Base-by-base conservation (phyloP, 2,329 filamentous ascomycete species). In the Fusarium torulosum region DNA sequence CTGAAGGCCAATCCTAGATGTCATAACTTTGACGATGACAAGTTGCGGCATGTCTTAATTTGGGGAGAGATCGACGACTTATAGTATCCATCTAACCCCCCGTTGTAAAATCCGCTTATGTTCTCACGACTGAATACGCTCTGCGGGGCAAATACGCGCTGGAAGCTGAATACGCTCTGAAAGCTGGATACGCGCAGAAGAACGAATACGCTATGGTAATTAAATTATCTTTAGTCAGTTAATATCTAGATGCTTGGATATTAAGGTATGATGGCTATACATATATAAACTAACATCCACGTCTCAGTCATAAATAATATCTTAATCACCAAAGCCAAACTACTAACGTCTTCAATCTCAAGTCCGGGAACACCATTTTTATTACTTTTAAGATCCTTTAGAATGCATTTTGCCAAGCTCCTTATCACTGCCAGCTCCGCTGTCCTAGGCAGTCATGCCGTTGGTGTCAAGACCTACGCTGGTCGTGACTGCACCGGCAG, bases 241-340 rank as follows among this genome's bases (percentile, higher is more conserved):
- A 2, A 47, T n/a, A 11, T 7, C 13, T 7, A n/a, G 25, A 44
- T 27, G 25, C 9, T 44, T 44, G 17, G 2, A 19, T 3, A 31
- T 20, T 5, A 20, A 17, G 25, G 1, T 8, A 23, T 0, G 2
- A 40, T 6, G 0, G 17, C 5, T 3, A 27, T 0, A 19, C 8
- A 6, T 29, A 23, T 14, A 23, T 51, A 41, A 31, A 31, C 25
- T 6, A 35, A 19, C 25, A 4, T 5, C 1, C 3, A 17, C 13
- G 3, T 8, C 35, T 21, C 15, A 4, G 19, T n/a, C 11, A 17
- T 17, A 25, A 21, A 15, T 13, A 25, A 23, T 9, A n/a, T n/a
- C 21, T 40, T 13, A 9, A 37, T n/a, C 10, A 29, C 14, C 15
- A 10, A 2, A 20, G 19, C n/a, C 15, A n/a, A 7, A 6, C 3